Percentiles rank a stretch among this genome's conserved stretches.
Conservation (phyloP, 2,329 filamentous ascomycete species). For the Aphanocladium album region DNA sequence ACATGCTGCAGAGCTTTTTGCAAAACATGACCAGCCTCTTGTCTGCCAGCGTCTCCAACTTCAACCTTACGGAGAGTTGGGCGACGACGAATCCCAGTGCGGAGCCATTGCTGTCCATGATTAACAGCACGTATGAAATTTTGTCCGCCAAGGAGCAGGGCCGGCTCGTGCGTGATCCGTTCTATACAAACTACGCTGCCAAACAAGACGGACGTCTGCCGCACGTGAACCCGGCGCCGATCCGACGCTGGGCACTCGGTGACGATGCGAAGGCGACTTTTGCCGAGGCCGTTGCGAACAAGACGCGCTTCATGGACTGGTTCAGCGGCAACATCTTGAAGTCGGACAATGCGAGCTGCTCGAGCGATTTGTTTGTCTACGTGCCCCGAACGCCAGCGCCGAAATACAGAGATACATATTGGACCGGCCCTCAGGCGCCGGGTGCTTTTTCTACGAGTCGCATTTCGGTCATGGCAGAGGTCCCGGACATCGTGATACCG, state of each 20-base stretch:
- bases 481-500: constrained; percentile 38
- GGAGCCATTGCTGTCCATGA: constrained; percentile 19
- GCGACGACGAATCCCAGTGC: constrained; percentile 16
- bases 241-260: constrained; percentile 31
- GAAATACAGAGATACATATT: constrained; percentile 27
- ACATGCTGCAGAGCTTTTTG: constrained; percentile 24
- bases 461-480: constrained; percentile 30
- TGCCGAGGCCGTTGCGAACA: constrained; percentile 42
- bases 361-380: constrained; percentile 45
- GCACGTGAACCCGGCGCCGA: constrained; percentile 31
- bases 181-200: constrained; percentile 30
- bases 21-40: constrained; percentile 23
- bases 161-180: constrained; percentile 28
- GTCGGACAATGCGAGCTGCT: constrained; percentile 36
- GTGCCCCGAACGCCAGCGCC: constrained; percentile 26
- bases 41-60: constrained; percentile 14
- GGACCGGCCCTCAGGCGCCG: constrained; percentile 38
- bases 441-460: constrained; percentile 38
- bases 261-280: constrained; percentile 23
- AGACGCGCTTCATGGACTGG: constrained; percentile 42
- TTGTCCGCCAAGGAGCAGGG: constrained; percentile 33
- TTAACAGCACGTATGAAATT: constrained; percentile 31
- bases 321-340: constrained; percentile 42
- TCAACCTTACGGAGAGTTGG: constrained; percentile 25
- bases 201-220: constrained; percentile 28